A percentile compares a stretch with the other conserved stretches of the same genome.
Evolutionary conservation across 192 early-diverging fungal genomes (phyloP).

Genomic region (Coemansia sp.): DNA sequence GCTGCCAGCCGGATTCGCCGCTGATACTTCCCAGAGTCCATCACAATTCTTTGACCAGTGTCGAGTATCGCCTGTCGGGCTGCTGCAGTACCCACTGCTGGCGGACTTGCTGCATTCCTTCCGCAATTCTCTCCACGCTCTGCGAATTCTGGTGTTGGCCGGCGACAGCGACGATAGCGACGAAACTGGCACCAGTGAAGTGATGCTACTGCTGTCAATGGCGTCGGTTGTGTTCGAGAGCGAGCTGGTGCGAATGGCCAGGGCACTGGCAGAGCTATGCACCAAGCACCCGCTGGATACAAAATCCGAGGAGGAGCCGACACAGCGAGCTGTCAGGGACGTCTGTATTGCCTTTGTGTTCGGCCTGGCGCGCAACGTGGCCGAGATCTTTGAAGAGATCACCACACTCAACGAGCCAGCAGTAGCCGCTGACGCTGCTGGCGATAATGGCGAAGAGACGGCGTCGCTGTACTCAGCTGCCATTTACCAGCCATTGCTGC

Average conservation of each 20-base stretch:
- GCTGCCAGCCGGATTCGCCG: conserved; percentile 8
- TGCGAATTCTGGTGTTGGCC: conserved; percentile 45
- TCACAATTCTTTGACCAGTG: conserved; percentile 21
- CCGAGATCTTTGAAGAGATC: conserved; percentile 45
- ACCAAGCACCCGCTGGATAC: not conserved
- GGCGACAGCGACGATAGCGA: conserved; percentile 14
- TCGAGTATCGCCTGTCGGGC: conserved; percentile 40
- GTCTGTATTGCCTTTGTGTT: conserved; percentile 38
- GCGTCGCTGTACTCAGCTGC: conserved; percentile 21
- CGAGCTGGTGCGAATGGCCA: conserved; percentile 29
- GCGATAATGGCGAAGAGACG: conserved; percentile 9
- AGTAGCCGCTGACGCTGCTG: not conserved
- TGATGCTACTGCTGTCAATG: conserved; percentile 29
- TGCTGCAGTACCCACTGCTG: conserved; percentile 44
- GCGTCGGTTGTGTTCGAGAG: conserved; percentile 36
- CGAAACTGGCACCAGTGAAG: conserved; percentile 1
- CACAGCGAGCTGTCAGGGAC: conserved; percentile 3
- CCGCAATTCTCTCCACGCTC: conserved; percentile 38
- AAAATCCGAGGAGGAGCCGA: not conserved
- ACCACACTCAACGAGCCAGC: conserved; percentile 27
- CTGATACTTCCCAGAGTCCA: not conserved
- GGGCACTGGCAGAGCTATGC: conserved; percentile 18
- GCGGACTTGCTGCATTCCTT: conserved; percentile 37
- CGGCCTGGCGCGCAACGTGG: conserved; percentile 38
- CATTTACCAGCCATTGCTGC: conserved; percentile 17